Evolutionary conservation across 768 basidiomycete species (phyloP).

Genomic region (Podaxis carcinomalis): DNA sequence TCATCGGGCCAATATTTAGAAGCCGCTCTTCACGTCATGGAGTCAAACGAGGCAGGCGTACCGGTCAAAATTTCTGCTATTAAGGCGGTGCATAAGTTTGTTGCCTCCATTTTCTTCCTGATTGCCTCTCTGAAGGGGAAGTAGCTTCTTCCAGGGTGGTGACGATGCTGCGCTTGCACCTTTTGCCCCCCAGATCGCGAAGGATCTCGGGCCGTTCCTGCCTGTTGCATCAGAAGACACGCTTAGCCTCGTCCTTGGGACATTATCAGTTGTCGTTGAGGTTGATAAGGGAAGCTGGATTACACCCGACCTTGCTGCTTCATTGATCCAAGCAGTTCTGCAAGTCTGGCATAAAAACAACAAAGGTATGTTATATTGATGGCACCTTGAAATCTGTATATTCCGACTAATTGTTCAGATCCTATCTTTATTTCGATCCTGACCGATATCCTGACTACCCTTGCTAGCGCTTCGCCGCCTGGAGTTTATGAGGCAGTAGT

Average conservation of each 20-base stretch:
- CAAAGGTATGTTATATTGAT: conserved; percentile 49
- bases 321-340: conserved; percentile 63
- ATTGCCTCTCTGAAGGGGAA: not conserved
- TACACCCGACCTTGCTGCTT: conserved; percentile 56
- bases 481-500: conserved; percentile 73
- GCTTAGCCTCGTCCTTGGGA: conserved; percentile 81
- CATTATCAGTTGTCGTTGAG: conserved; percentile 74
- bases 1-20: conserved; percentile 84
- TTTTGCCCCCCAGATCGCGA: conserved; percentile 70
- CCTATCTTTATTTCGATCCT: conserved; percentile 86
- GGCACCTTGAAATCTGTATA: not conserved
- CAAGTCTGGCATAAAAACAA: conserved; percentile 86
- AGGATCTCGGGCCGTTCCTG: conserved; percentile 81
- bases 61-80: conserved; percentile 94
- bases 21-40: conserved; percentile 82
- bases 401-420: conserved; percentile 37
- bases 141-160: conserved; percentile 66
- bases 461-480: conserved; percentile 55
- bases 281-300: conserved; percentile 74
- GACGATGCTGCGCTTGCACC: conserved; percentile 56
- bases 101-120: not conserved
- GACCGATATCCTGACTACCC: conserved; percentile 70
- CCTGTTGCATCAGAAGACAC: conserved; percentile 81
- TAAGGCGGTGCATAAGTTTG: conserved; percentile 89
- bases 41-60: conserved; percentile 63